phyloP scores from a whole-genome alignment of 164 flowering plant species.

The Vitis rotundifolia region DNA sequence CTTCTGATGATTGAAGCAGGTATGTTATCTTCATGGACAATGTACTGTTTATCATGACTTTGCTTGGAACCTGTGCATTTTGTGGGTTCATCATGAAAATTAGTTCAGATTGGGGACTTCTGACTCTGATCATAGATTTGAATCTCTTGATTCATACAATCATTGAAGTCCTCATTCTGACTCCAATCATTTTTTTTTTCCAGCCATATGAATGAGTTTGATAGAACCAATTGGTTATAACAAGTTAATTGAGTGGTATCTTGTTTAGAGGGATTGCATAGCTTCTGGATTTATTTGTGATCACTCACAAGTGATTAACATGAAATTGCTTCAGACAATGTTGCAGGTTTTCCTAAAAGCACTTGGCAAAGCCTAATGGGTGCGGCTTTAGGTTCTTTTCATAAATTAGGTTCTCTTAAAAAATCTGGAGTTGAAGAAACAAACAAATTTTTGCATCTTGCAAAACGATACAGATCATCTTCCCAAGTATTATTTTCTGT shows the following conservation, averaged over 20 bases:
- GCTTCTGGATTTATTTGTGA: too few species aligned
- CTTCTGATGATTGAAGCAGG: constrained; percentile 49
- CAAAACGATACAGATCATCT: constrained; percentile 56
- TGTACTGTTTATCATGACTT: too few species aligned
- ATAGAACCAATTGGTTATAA: neutral
- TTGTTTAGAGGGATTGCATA: neutral
- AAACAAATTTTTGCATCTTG: constrained; percentile 51
- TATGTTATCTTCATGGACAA: constrained; percentile 18
- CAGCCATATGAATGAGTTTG: neutral
- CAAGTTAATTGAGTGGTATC: neutral
- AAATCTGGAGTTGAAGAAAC: constrained; percentile 31
- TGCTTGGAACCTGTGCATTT: neutral
- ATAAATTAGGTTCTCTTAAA: constrained; percentile 18
- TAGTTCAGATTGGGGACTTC: too few species aligned
- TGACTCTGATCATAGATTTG: too few species aligned
- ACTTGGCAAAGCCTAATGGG: constrained; percentile 78
- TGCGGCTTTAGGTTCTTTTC: constrained; percentile 61
- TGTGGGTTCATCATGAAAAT: neutral
- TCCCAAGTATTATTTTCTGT: constrained; percentile 68
- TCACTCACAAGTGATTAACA: neutral
- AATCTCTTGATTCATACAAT: too few species aligned
- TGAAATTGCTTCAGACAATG: constrained; percentile 32
- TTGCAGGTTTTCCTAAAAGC: constrained; percentile 52
- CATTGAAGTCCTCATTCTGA: too few species aligned
- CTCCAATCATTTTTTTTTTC: too few species aligned